Evolutionary conservation across 1,284 basidiomycete genomes (phyloP).

Genomic region (Tremellales sp.): DNA sequence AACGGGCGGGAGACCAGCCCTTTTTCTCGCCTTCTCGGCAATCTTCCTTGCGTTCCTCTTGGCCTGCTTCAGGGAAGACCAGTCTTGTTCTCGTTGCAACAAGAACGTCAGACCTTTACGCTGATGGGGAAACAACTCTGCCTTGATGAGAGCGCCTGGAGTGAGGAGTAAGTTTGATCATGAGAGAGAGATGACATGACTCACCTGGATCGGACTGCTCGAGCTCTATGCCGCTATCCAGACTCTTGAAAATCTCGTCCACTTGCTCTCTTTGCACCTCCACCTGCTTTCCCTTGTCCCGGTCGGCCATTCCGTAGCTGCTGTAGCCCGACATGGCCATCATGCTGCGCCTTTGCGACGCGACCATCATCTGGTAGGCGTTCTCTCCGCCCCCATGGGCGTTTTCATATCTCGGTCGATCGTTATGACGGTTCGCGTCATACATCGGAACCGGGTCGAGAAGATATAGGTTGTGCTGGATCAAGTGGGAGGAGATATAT

Average conservation of each 20-base stretch:
- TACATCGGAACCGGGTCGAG: constrained; percentile 66
- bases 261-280: constrained; percentile 91
- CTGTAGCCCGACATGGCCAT: constrained; percentile 9
- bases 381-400: constrained; percentile 60
- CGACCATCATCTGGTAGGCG: constrained; percentile 20
- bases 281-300: constrained; percentile 69
- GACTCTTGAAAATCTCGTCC: constrained; percentile 84
- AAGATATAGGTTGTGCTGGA: constrained; percentile 64
- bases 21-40: constrained; percentile 24
- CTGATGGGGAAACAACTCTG: constrained; percentile 93
- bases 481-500: constrained; percentile 71
- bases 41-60: constrained; percentile 32
- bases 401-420: constrained; percentile 70
- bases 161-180: constrained; percentile 3
- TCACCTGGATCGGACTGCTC: constrained; percentile 75
- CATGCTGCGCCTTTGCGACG: constrained; percentile 13
- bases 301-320: no score
- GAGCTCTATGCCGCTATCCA: constrained; percentile 82
- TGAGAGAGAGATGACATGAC: constrained; percentile 30
- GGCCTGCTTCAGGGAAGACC: constrained; percentile 37
- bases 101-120: constrained; percentile 96
- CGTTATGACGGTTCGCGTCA: constrained; percentile 57
- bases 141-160: constrained; percentile 73
- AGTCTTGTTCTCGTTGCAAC: constrained; percentile 73
- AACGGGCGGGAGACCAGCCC: no score